Base-by-base conservation (phyloP, 139 green algal species). In the Chlorella sp. region DNA sequence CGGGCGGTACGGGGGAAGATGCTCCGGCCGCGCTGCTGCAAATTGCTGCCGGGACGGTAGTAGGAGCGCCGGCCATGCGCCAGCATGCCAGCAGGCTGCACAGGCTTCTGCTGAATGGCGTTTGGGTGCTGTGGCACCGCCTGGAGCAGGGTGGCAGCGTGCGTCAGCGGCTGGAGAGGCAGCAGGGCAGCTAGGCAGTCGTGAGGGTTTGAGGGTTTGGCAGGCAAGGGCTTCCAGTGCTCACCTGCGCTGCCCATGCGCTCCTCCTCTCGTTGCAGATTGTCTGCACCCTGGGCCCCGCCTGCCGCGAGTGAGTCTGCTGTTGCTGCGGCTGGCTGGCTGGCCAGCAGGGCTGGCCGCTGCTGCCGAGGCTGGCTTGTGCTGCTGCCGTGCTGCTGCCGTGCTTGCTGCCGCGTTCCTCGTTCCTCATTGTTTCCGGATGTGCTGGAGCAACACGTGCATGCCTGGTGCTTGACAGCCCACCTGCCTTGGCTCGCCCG, bases 221-320 rank as follows among this genome's bases (percentile, higher is more conserved):
- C 36, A 19, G 16, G 43, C 73, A 54, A 60, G 73, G 73, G 34
- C 26, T 30, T 40, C 11, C 13, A 11, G 36, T 76, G 28, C 6
- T 48, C 24, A 46, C 40, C 20, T 17, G 1, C 2, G n/a, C 5
- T 73, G 67, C 34, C 75, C n/a, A 40, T 22, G 46, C 41, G 9
- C 14, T 32, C 67, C 67, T 40, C 46, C 65, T 32, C 24, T 17
- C 22, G 38, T 2, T 44, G 43, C 92, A 98, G 92, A 92, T 99
- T n/a, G 94, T 99, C 48, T 99, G 96, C 89, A 99, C 96, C 22
- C 88, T 99, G 64, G 96, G 96, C 0, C 96, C 96, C 7, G 91
- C 92, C 64, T 96, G 91, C 38, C 88, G 95, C 44, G 67, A 85
- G 80, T 85, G 80, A 85, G 80, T 79, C 30, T 1, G 11, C n/a